Conservation (phyloP, 495 filamentous ascomycete species). For the Penicillium ucsense region DNA sequence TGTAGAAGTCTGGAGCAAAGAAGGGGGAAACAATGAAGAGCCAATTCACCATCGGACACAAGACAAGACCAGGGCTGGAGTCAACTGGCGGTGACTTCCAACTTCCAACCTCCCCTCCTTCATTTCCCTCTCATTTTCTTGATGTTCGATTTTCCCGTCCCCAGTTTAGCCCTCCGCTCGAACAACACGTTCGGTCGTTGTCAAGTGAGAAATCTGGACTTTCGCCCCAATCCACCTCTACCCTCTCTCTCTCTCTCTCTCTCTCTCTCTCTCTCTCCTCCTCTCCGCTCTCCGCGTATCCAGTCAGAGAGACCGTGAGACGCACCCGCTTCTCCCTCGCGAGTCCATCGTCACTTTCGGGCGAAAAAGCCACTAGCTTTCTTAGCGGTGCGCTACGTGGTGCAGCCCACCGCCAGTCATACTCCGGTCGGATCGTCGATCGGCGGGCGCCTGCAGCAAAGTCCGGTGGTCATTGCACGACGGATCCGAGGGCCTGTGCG, state of each 20-base stretch:
- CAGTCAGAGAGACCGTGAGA: background rate
- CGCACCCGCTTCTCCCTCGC: background rate
- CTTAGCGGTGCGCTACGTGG: slow-evolving; percentile 16
- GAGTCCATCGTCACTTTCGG: background rate
- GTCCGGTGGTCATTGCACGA: background rate
- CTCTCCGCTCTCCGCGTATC: background rate
- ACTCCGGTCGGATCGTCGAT: slow-evolving; percentile 22
- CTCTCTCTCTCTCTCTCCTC: too few relatives aligned
- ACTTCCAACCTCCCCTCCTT: background rate
- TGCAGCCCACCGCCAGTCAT: slow-evolving; percentile 19
- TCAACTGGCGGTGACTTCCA: slow-evolving; percentile 25
- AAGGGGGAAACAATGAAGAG: too few relatives aligned
- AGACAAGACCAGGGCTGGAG: slow-evolving; percentile 3
- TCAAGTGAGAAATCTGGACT: too few relatives aligned
- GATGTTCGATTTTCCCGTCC: too few relatives aligned
- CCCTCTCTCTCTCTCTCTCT: too few relatives aligned
- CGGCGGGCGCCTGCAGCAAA: slow-evolving; percentile 16
- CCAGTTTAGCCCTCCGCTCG: too few relatives aligned
- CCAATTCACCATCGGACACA: too few relatives aligned
- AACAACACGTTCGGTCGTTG: too few relatives aligned
- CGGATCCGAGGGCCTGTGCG: background rate
- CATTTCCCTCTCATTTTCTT: too few relatives aligned
- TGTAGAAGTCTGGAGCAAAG: too few relatives aligned
- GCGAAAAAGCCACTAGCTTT: background rate
- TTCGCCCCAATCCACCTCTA: too few relatives aligned